Evolutionary conservation across 768 basidiomycete species (phyloP).

Genomic region (Termitomyces sp.): DNA sequence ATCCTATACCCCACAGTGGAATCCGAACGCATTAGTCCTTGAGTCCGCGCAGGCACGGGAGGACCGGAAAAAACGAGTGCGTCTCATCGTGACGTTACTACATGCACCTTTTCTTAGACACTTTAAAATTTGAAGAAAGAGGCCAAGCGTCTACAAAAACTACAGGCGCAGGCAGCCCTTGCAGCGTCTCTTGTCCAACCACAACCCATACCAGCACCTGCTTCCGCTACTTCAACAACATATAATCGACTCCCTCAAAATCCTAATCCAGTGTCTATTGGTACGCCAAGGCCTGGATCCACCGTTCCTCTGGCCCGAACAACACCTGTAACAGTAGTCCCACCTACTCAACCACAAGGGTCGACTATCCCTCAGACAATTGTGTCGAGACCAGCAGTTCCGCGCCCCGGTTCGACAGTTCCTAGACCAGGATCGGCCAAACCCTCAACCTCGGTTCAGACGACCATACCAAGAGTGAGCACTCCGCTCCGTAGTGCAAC

Average conservation of each 20-base stretch:
- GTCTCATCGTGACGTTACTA: constrained; percentile 20
- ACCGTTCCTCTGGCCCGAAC: constrained; percentile 16
- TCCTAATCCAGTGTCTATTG: constrained; percentile 14
- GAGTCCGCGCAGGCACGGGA: constrained; percentile 73
- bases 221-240: constrained; percentile 22
- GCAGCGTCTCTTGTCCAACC: constrained; percentile 18
- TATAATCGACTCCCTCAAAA: constrained; percentile 15
- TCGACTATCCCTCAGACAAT: constrained; percentile 18
- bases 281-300: constrained; percentile 29
- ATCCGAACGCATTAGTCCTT: constrained; percentile 49
- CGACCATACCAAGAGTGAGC: constrained; percentile 12
- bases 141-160: constrained; percentile 61
- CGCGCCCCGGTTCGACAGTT: constrained; percentile 16
- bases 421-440: constrained; percentile 22
- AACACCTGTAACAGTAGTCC: constrained; percentile 10
- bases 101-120: neutral
- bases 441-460: constrained; percentile 17
- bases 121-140: constrained; percentile 49
- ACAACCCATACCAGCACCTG: constrained; percentile 26
- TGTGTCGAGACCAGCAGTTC: constrained; percentile 11
- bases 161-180: constrained; percentile 32
- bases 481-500: constrained; percentile 19
- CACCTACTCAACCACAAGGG: constrained; percentile 15
- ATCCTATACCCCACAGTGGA: constrained; percentile 47
- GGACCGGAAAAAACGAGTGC: constrained; percentile 70